A percentile compares a stretch with the other conserved stretches of the same genome.
Evolutionary conservation across 169 alveolate genomes (phyloP).

Genomic region (Cryptosporidium viatorum): DNA sequence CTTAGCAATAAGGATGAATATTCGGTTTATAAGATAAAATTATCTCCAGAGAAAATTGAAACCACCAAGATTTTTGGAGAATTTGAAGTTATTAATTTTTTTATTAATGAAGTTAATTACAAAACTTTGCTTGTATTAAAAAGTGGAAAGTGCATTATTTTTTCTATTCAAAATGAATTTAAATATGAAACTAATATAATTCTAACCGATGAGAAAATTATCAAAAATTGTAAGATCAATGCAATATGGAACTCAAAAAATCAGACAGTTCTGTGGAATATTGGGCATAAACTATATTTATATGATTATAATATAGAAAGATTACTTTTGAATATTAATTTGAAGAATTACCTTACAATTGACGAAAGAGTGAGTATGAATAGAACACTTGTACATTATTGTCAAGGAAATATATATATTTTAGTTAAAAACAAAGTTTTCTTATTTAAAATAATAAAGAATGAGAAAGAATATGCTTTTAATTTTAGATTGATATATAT

Average conservation of each 20-base stretch:
- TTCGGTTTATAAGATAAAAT: background rate
- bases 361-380: constrained; percentile 8
- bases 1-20: constrained; percentile 24
- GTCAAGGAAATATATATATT: constrained; percentile 15
- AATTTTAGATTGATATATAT: constrained; percentile 29
- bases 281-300: constrained; percentile 7
- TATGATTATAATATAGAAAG: background rate
- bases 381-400: background rate
- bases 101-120: background rate
- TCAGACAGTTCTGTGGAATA: constrained; percentile 16
- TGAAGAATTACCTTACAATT: background rate
- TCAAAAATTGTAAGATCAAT: constrained; percentile 16
- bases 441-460: background rate
- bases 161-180: background rate
- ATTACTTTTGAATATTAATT: background rate
- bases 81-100: background rate
- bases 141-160: background rate
- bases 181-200: background rate
- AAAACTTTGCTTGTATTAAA: background rate
- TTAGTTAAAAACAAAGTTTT: constrained; percentile 18
- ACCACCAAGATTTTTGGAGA: background rate
- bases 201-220: background rate
- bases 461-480: background rate
- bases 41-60: background rate
- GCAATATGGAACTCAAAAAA: constrained; percentile 13